Conservation (phyloP, 805 yeast genomes). For the Zygotorulaspora florentina region DNA sequence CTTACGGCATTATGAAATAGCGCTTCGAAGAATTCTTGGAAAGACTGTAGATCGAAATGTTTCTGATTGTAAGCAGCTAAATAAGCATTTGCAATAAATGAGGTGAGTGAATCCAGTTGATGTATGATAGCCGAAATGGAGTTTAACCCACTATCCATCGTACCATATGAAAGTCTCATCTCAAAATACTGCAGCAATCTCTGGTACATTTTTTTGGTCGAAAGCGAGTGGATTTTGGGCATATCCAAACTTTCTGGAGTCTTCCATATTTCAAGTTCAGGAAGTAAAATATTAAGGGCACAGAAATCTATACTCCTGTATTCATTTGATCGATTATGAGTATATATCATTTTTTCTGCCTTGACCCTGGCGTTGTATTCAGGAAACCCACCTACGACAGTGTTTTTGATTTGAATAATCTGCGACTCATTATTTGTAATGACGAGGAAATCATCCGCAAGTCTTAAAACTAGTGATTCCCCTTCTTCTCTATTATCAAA, state of each 20-base stretch:
- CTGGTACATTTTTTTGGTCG: constrained; percentile 22
- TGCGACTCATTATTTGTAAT: constrained; percentile 43
- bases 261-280: constrained; percentile 37
- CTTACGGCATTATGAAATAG: not conserved
- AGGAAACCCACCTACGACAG: constrained; percentile 38
- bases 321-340: constrained; percentile 20
- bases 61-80: constrained; percentile 7
- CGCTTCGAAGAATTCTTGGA: constrained; percentile 3
- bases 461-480: constrained; percentile 46
- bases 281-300: constrained; percentile 39
- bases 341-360: constrained; percentile 36
- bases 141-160: constrained; percentile 25
- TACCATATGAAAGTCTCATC: constrained; percentile 34
- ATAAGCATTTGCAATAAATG: constrained; percentile 22
- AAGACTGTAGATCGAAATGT: not conserved
- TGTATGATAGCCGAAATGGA: constrained; percentile 18
- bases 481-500: constrained; percentile 26
- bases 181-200: constrained; percentile 29
- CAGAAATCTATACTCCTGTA: constrained; percentile 36
- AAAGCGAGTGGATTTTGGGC: constrained; percentile 10
- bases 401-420: constrained; percentile 31
- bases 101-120: constrained; percentile 16
- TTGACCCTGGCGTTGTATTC: constrained; percentile 43
- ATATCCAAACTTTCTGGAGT: constrained; percentile 19
- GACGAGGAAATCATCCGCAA: constrained; percentile 85